Evolutionary conservation across 2,329 filamentous ascomycete species (phyloP).

Genomic region (Colletotrichum camelliae): DNA sequence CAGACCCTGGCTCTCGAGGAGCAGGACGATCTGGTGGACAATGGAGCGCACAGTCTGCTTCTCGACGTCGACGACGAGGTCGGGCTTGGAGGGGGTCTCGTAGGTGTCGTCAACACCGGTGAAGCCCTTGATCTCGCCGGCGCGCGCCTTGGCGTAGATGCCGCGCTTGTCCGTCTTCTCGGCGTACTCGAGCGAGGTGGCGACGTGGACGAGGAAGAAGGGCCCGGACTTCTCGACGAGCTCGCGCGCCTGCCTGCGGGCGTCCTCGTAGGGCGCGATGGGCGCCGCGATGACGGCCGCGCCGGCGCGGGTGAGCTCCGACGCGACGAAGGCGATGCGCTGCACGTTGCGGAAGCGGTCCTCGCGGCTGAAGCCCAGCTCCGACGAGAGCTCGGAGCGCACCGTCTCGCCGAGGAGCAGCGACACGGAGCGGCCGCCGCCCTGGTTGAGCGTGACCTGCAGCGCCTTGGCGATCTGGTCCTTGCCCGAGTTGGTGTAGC

Average conservation of each 20-base stretch:
- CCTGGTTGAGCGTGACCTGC: conserved; percentile 97
- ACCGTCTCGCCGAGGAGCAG: conserved; percentile 96
- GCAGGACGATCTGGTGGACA: conserved; percentile 94
- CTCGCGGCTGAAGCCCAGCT: conserved; percentile 92
- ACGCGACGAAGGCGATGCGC: conserved; percentile 94
- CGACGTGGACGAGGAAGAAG: conserved; percentile 96
- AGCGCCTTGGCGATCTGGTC: conserved; percentile 94
- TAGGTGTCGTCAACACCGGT: conserved; percentile 98
- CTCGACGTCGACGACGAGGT: conserved; percentile 83
- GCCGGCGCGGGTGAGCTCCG: conserved; percentile 90
- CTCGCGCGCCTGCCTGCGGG: conserved; percentile 79
- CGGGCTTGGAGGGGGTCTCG: conserved; percentile 80
- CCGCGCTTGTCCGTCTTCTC: conserved; percentile 96
- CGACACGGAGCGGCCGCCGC: conserved; percentile 92
- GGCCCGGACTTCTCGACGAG: conserved; percentile 86
- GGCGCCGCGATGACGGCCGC: conserved; percentile 95
- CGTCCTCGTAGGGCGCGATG: conserved; percentile 89
- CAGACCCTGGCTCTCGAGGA: conserved; percentile 88
- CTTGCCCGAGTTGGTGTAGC: conserved; percentile 96
- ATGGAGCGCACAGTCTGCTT: conserved; percentile 90
- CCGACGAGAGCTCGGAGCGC: conserved; percentile 88
- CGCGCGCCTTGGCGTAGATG: conserved; percentile 83
- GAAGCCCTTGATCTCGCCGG: conserved; percentile 95
- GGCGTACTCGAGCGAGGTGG: conserved; percentile 87
- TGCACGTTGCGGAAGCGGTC: conserved; percentile 95